phyloP scores from a whole-genome alignment of 441 rosid genomes.

The Omphalea diandra region DNA sequence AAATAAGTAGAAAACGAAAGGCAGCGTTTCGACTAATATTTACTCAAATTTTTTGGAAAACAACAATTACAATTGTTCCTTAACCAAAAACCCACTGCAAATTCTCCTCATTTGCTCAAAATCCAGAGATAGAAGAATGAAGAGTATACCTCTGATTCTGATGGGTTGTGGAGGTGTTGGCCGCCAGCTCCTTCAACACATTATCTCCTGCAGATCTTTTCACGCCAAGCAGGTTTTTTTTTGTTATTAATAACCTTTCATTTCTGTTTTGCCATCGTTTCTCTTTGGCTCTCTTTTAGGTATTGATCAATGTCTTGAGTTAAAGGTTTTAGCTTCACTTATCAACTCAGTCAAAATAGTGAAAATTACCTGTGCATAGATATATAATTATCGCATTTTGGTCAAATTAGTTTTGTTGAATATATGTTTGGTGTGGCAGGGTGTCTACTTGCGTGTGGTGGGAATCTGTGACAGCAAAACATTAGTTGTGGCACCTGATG shows the following conservation, averaged over 20 bases:
- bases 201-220: slow-evolving; percentile 80
- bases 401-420: too few species aligned
- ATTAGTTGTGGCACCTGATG: slow-evolving; percentile 50
- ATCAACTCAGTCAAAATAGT: not conserved
- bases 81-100: too few species aligned
- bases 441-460: slow-evolving; percentile 68
- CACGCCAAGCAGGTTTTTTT: slow-evolving; percentile 59
- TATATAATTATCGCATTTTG: too few species aligned
- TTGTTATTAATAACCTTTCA: not conserved
- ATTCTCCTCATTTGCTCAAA: too few species aligned
- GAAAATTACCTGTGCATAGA: not conserved
- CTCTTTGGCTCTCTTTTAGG: not conserved
- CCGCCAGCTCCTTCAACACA: slow-evolving; percentile 78
- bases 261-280: not conserved
- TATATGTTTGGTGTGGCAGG: slow-evolving; percentile 42
- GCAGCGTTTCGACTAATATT: too few species aligned
- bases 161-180: slow-evolving; percentile 96
- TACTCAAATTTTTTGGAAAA: too few species aligned
- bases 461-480: slow-evolving; percentile 83
- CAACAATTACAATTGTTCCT: too few species aligned
- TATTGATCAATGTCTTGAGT: too few species aligned
- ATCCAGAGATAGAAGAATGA: slow-evolving; percentile 52
- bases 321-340: not conserved
- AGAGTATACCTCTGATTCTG: slow-evolving; percentile 62
- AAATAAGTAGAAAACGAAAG: too few species aligned